These are phyloP conservation scores for Malus asiatica DNA, from an alignment of 306 rosid genomes.

Conservation along the genomic window DNA sequence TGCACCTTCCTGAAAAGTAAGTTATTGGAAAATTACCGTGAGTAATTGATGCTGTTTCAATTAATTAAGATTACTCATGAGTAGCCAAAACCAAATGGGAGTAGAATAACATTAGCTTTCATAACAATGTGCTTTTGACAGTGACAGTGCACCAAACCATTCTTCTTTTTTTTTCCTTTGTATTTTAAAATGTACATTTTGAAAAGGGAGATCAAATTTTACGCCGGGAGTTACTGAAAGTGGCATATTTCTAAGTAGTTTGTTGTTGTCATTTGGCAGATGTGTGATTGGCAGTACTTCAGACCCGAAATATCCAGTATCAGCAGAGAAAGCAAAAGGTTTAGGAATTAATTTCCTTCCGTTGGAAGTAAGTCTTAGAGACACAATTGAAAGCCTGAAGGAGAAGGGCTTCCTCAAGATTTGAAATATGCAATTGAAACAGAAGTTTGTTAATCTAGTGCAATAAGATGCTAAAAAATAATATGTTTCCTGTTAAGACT, in stretches of 20 bases:
- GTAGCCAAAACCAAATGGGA: too few relatives aligned
- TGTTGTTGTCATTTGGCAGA: background rate
- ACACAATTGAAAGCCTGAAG: slow-evolving; percentile 17
- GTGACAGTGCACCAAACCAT: background rate
- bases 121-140: too few relatives aligned
- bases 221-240: too few relatives aligned
- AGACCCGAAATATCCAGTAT: background rate
- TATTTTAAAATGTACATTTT: background rate
- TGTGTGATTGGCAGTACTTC: slow-evolving; percentile 6
- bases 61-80: background rate
- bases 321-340: slow-evolving; percentile 9
- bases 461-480: background rate
- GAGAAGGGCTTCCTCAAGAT: slow-evolving; percentile 14
- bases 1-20: slow-evolving; percentile 5
- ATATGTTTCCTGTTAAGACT: too few relatives aligned
- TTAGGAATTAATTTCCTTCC: slow-evolving; percentile 18
- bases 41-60: background rate
- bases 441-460: background rate
- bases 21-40: background rate
- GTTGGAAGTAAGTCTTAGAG: slow-evolving; percentile 14
- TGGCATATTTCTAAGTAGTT: background rate
- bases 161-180: too few relatives aligned
- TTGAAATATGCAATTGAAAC: background rate
- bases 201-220: background rate
- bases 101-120: too few relatives aligned